These are phyloP conservation scores for Gyrodon lividus DNA, from an alignment of 768 basidiomycete genomes.

Conservation along the genomic window DNA sequence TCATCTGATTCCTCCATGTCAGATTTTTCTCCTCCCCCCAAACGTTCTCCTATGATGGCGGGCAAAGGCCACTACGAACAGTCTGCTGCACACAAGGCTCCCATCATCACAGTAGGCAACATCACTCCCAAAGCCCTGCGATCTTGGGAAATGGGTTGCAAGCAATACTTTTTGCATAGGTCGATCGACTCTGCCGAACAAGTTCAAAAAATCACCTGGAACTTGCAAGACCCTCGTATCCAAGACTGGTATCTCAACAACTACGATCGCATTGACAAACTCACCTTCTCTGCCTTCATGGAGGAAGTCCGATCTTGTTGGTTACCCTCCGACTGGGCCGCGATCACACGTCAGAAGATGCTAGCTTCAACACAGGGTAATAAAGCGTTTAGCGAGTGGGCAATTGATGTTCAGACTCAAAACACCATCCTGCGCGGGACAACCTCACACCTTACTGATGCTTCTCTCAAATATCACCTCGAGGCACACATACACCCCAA, in stretches of 20 bases:
- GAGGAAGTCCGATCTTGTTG: too few relatives aligned
- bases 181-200: too few relatives aligned
- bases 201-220: slow-evolving; percentile 7
- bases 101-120: slow-evolving; percentile 1
- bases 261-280: background rate
- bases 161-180: too few relatives aligned
- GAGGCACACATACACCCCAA: background rate
- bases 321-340: too few relatives aligned
- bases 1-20: too few relatives aligned
- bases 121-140: too few relatives aligned
- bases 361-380: too few relatives aligned
- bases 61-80: background rate
- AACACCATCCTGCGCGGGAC: too few relatives aligned
- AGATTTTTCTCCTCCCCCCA: too few relatives aligned
- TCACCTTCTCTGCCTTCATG: background rate
- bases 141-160: too few relatives aligned
- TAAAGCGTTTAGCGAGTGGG: slow-evolving; percentile 7
- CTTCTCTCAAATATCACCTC: background rate
- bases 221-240: background rate
- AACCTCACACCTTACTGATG: background rate
- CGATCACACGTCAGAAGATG: too few relatives aligned
- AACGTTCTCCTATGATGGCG: background rate
- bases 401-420: background rate
- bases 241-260: slow-evolving; percentile 10
- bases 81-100: too few relatives aligned